phyloP scores from a whole-genome alignment of 1,139 yeast species.

The Candida smagusa region DNA sequence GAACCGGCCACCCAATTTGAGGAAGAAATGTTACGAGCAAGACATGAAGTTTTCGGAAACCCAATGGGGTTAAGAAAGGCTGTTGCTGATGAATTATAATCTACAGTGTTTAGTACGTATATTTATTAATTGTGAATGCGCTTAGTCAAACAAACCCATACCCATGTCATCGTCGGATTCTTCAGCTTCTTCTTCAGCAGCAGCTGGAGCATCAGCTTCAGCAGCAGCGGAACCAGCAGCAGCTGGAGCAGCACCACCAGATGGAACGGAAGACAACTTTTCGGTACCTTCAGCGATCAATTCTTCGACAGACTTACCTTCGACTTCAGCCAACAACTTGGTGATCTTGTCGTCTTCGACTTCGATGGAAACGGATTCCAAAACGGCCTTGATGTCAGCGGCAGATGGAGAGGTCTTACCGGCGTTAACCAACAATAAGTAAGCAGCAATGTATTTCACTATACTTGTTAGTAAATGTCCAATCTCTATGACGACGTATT shows the following conservation, averaged over 20 bases:
- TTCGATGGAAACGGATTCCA: constrained; percentile 93
- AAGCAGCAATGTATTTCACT: constrained; percentile 69
- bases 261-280: constrained; percentile 95
- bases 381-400: constrained; percentile 82
- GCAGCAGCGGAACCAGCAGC: constrained; percentile 67
- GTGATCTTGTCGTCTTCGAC: constrained; percentile 87
- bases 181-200: constrained; percentile 68
- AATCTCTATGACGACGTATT: not conserved
- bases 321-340: constrained; percentile 83
- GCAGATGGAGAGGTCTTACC: constrained; percentile 83
- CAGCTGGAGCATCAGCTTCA: constrained; percentile 64
- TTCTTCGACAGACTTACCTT: constrained; percentile 90
- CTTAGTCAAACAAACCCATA: constrained; percentile 54
- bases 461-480: constrained; percentile 13
- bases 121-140: constrained; percentile 6
- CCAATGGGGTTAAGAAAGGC: constrained; percentile 66
- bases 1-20: constrained; percentile 37
- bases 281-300: constrained; percentile 93
- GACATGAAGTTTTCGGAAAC: constrained; percentile 78
- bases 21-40: constrained; percentile 47
- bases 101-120: constrained; percentile 4
- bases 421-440: constrained; percentile 65
- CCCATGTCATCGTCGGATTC: constrained; percentile 50
- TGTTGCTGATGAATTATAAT: constrained; percentile 49
- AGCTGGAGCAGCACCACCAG: constrained; percentile 94